Evolutionary conservation across 2,329 filamentous ascomycete genomes (phyloP).

Genomic region (Ascochyta pisi): DNA sequence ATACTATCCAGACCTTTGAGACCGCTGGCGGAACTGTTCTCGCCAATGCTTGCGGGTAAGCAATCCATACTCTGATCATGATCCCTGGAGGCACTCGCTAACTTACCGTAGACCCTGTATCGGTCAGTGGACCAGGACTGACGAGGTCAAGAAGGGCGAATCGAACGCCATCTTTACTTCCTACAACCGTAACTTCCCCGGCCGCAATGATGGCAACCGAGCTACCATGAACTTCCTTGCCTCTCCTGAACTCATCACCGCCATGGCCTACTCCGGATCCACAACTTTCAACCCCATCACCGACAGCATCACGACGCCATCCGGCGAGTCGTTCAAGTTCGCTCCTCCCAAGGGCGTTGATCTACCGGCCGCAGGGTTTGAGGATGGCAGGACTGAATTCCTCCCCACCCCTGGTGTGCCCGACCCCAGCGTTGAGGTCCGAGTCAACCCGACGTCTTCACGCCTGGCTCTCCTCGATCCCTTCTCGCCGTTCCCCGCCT

Average conservation of each 20-base stretch:
- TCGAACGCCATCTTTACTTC: slow-evolving; percentile 94
- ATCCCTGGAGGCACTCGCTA: slow-evolving; percentile 5
- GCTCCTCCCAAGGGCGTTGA: slow-evolving; percentile 70
- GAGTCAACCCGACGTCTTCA: slow-evolving; percentile 84
- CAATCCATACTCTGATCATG: neutral
- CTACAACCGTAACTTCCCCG: slow-evolving; percentile 98
- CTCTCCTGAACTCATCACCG: slow-evolving; percentile 94
- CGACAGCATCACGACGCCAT: slow-evolving; percentile 79
- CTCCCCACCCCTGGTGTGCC: slow-evolving; percentile 75
- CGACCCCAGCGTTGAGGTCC: slow-evolving; percentile 73
- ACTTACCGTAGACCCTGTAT: slow-evolving; percentile 72
- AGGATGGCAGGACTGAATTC: slow-evolving; percentile 76
- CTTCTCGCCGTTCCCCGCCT: slow-evolving; percentile 80
- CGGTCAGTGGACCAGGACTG: slow-evolving; percentile 92
- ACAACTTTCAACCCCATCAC: slow-evolving; percentile 97
- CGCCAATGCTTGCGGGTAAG: slow-evolving; percentile 82
- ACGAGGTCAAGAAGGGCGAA: slow-evolving; percentile 83
- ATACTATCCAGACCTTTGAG: slow-evolving; percentile 84
- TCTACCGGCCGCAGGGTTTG: slow-evolving; percentile 77
- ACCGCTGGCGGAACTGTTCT: slow-evolving; percentile 87
- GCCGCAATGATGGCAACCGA: slow-evolving; percentile 94
- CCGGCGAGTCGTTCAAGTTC: slow-evolving; percentile 85
- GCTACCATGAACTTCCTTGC: slow-evolving; percentile 99
- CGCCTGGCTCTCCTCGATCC: slow-evolving; percentile 91
- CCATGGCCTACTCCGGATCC: slow-evolving; percentile 89